Percentiles rank a stretch among this genome's conserved stretches.
Evolutionary conservation across 768 basidiomycete genomes (phyloP).

Genomic region (Erythrobasidium yunnanense): DNA sequence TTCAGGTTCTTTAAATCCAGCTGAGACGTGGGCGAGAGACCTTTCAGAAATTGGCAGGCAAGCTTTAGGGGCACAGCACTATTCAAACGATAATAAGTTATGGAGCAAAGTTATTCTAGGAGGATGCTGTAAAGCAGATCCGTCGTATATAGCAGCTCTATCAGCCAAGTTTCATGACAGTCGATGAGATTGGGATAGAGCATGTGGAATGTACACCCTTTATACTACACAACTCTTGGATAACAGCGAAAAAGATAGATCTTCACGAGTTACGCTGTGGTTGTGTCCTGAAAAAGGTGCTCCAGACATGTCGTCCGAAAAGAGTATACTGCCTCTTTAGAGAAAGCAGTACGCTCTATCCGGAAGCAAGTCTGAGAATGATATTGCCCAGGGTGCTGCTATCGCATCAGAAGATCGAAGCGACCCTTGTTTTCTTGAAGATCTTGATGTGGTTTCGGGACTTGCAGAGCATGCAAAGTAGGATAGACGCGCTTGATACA

Average conservation of each 20-base stretch:
- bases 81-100: neutral
- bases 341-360: too few species aligned
- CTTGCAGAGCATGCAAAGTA: too few species aligned
- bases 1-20: neutral
- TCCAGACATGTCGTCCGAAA: too few species aligned
- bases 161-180: neutral
- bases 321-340: too few species aligned
- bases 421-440: too few species aligned
- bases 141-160: constrained; percentile 7
- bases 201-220: constrained; percentile 4
- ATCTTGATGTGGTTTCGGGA: too few species aligned
- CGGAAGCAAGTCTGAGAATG: too few species aligned
- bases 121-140: constrained; percentile 16
- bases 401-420: too few species aligned
- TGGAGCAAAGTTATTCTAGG: neutral
- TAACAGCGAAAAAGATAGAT: neutral
- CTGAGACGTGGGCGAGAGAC: neutral
- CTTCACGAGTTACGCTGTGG: too few species aligned
- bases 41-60: neutral
- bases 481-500: too few species aligned
- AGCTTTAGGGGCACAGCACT: neutral
- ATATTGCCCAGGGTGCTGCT: too few species aligned
- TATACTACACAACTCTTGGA: constrained; percentile 18
- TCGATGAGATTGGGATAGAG: neutral
- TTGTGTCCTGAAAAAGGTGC: too few species aligned